Evolutionary conservation across 345 rosid species (phyloP).

Genomic region (Viola odorata): DNA sequence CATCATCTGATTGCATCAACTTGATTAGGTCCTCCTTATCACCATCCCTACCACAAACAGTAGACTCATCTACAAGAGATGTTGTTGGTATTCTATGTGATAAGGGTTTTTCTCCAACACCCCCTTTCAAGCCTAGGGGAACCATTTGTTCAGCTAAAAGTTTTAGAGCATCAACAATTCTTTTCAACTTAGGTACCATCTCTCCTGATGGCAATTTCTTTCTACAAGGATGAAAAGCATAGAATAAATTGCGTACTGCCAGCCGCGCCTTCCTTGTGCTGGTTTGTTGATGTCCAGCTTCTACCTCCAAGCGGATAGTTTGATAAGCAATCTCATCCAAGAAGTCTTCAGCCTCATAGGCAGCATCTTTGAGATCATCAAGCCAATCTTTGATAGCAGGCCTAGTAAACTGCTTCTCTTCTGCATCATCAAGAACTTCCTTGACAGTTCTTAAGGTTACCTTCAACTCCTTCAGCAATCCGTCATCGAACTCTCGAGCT

Average conservation of each 20-base stretch:
- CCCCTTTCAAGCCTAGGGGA: conserved; percentile 12
- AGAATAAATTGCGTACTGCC: background rate
- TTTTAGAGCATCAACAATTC: conserved; percentile 11
- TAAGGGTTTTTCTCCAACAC: conserved; percentile 1
- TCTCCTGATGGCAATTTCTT: background rate
- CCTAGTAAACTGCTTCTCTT: conserved; percentile 9
- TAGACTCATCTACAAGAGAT: conserved; percentile 4
- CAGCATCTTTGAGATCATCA: conserved; percentile 6
- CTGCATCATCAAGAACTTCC: conserved; percentile 6
- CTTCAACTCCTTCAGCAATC: background rate
- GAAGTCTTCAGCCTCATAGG: conserved; percentile 7
- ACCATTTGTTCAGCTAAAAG: conserved; percentile 10
- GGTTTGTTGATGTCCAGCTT: background rate
- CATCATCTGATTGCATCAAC: background rate
- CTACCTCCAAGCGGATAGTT: background rate
- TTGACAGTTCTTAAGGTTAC: background rate
- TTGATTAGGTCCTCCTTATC: background rate
- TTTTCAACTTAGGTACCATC: background rate
- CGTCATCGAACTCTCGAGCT: background rate
- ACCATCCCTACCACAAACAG: background rate
- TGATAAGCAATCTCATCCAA: conserved; percentile 11
- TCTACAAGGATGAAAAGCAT: conserved; percentile 7
- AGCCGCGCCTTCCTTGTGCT: background rate
- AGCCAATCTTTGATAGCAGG: conserved; percentile 8
- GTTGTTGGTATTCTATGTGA: conserved; percentile 10